A percentile compares a stretch with the other conserved stretches of the same genome.
phyloP scores from a whole-genome alignment of 345 rosid genomes.

The Salix exigua region DNA sequence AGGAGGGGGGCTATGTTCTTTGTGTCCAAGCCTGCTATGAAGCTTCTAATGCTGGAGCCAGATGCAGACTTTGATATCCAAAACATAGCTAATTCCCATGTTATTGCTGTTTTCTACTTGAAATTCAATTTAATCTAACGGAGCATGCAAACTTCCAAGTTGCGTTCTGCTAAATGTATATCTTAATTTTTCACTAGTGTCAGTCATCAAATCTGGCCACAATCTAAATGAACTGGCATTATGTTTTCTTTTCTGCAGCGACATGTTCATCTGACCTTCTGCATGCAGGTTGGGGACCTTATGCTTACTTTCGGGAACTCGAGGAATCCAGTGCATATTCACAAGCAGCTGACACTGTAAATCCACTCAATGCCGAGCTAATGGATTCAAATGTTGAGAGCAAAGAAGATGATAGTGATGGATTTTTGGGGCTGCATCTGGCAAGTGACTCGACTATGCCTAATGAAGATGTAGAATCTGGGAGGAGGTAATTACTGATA shows the following conservation, averaged over 20 bases:
- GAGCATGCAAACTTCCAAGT: not conserved
- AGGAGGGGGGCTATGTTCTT: too few relatives aligned
- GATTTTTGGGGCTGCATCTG: conserved; percentile 43
- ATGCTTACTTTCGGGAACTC: conserved; percentile 57
- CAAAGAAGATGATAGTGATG: conserved; percentile 32
- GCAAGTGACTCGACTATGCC: conserved; percentile 26
- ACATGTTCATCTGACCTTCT: conserved; percentile 1
- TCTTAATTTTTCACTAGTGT: not conserved
- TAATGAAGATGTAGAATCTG: conserved; percentile 38
- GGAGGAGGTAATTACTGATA: conserved; percentile 18
- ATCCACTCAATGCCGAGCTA: conserved; percentile 11
- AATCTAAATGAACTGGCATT: not conserved
- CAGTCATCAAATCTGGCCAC: not conserved
- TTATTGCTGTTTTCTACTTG: not conserved
- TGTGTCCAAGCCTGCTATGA: not conserved
- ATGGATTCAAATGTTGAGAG: conserved; percentile 12
- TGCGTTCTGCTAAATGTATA: not conserved
- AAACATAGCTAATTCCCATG: not conserved
- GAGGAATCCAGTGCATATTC: conserved; percentile 27
- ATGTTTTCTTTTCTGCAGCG: not conserved
- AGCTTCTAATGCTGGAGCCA: not conserved
- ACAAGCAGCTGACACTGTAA: conserved; percentile 24
- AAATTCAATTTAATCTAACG: not conserved
- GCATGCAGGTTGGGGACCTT: conserved; percentile 62
- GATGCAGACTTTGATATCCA: not conserved